Base-by-base conservation (phyloP, 805 yeast species). In the Hanseniaspora lindneri region DNA sequence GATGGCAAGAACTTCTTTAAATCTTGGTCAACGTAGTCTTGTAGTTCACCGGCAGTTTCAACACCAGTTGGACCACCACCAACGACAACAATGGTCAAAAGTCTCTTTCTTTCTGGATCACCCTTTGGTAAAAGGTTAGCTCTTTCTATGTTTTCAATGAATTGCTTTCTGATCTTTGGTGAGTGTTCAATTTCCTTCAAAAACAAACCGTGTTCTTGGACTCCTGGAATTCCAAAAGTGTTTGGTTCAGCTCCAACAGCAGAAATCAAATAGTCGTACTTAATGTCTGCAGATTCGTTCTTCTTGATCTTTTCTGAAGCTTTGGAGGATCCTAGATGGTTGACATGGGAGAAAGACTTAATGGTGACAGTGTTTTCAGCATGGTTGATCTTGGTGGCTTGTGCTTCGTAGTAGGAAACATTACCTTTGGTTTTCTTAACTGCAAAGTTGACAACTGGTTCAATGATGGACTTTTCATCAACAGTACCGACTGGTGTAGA, bases 31-130 rank as follows among this genome's bases (percentile, higher is more conserved):
- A 87, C 85, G 69, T 85, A 88, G 67, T 88, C 96, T 69, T 86
- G 95, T 60, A 88, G 70, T 67, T 88, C 96, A 65, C 95, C 96
- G 53, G 96, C 95, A 56, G 87, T 82, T 69, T 87, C 96, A 51
- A 87, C 96, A 71, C 96, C 96, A 39, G 96, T 87, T 62, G 96
- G 96, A 56, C 96, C 96, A 68, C 96, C 96, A 59, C 96, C 96
- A 58, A 89, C 92, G 52, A 88, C 95, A 48, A 88, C 89, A 53
- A 85, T 74, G 51, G 83, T 82, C 65, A 88, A 72, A 56, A 88
- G 73, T 66, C 95, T 79, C 69, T 80, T 80, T 66, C 96, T 77
- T 65, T 83, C 94, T 41, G 79, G 80, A 56, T 77, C 84, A 53
- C 73, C 76, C 64, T 79, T 77, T 55, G 89, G 89, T 59, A 87